Evolutionary conservation across 1,139 yeast species (phyloP).

Genomic region (Debaryomyces sp.): DNA sequence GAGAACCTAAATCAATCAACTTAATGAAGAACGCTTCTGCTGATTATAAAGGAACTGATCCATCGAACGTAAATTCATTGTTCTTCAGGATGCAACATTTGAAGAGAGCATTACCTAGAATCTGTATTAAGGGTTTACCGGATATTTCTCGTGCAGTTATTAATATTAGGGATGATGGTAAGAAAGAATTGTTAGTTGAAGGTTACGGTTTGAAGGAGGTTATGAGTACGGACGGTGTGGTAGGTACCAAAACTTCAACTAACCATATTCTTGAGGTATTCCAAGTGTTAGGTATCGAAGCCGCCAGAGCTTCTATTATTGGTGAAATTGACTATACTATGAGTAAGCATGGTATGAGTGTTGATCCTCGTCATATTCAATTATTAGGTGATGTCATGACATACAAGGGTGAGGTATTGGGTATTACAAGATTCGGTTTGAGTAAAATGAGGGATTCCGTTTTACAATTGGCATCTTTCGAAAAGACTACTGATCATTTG

Average conservation of each 20-base stretch:
- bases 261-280: slow-evolving; percentile 92
- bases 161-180: slow-evolving; percentile 83
- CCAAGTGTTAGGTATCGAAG: slow-evolving; percentile 94
- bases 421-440: slow-evolving; percentile 96
- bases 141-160: slow-evolving; percentile 95
- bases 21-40: slow-evolving; percentile 28
- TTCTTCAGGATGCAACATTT: slow-evolving; percentile 90
- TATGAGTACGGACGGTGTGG: slow-evolving; percentile 96
- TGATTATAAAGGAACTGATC: slow-evolving; percentile 29
- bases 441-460: slow-evolving; percentile 99
- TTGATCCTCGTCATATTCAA: slow-evolving; percentile 99
- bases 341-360: slow-evolving; percentile 99
- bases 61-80: slow-evolving; percentile 55
- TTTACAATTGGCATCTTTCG: slow-evolving; percentile 94
- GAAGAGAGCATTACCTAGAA: slow-evolving; percentile 80
- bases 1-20: slow-evolving; percentile 52
- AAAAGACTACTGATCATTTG: slow-evolving; percentile 96
- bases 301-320: slow-evolving; percentile 91
- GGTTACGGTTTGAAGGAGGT: slow-evolving; percentile 97
- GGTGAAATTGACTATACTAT: slow-evolving; percentile 95
- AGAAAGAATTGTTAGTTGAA: slow-evolving; percentile 91
- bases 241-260: slow-evolving; percentile 84
- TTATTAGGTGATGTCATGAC: slow-evolving; percentile 98
- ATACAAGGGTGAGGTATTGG: slow-evolving; percentile 96
- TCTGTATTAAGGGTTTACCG: slow-evolving; percentile 91